Evolutionary conservation across 306 rosid genomes (phyloP).

Genomic region (Phaseolus lunatus): DNA sequence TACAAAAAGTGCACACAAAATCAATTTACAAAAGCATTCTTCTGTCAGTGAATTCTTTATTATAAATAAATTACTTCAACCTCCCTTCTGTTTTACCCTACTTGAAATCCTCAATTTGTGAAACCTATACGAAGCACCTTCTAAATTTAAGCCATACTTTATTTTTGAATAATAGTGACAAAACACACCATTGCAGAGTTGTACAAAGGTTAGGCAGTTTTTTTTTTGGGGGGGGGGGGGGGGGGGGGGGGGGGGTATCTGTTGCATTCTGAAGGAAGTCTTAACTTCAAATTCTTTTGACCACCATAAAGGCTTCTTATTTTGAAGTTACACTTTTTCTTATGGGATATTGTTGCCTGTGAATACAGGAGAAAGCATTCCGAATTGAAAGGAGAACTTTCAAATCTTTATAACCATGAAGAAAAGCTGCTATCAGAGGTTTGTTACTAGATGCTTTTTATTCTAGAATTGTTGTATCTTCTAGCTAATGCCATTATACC

Average conservation of each 20-base stretch:
- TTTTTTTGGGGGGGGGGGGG: no score
- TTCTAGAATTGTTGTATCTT: slow-evolving; percentile 39
- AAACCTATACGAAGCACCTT: neutral
- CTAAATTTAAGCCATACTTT: neutral
- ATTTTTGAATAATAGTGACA: neutral
- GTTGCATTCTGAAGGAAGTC: slow-evolving; percentile 58
- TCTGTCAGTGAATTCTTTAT: slow-evolving; percentile 22
- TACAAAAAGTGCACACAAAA: slow-evolving; percentile 14
- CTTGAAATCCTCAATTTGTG: neutral
- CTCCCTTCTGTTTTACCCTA: neutral
- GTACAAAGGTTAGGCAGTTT: neutral
- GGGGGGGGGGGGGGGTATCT: no score
- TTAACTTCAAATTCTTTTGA: slow-evolving; percentile 60
- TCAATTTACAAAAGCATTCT: slow-evolving; percentile 18
- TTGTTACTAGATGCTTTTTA: slow-evolving; percentile 42
- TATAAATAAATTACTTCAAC: slow-evolving; percentile 7
- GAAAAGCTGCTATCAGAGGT: slow-evolving; percentile 92
- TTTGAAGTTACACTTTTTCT: slow-evolving; percentile 3
- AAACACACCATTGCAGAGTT: neutral
- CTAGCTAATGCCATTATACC: neutral
- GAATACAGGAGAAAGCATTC: slow-evolving; percentile 91
- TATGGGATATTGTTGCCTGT: slow-evolving; percentile 31
- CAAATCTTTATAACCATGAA: slow-evolving; percentile 84
- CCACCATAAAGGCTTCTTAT: neutral
- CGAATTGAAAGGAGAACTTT: slow-evolving; percentile 86